These are phyloP conservation scores for Helichrysum umbraculigerum DNA, from an alignment of 129 eudicot species.

Conservation along the genomic window DNA sequence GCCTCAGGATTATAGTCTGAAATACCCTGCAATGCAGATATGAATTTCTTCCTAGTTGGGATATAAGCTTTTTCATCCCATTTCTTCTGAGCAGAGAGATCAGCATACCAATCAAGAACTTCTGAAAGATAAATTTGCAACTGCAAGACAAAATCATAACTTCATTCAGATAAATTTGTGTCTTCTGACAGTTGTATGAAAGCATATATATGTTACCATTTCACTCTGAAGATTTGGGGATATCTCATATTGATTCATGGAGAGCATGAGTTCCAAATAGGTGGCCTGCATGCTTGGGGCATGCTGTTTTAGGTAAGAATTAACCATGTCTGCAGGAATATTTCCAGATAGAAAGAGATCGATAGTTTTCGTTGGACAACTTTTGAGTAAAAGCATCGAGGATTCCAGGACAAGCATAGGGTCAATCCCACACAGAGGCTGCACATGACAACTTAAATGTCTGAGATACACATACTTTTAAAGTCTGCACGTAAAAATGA, in stretches of 20 bases:
- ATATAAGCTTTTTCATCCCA: conserved; percentile 88
- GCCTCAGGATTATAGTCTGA: conserved; percentile 86
- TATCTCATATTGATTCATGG: conserved; percentile 83
- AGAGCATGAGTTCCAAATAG: conserved; percentile 83
- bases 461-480: conserved; percentile 18
- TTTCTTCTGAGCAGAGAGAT: conserved; percentile 64
- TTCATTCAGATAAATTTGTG: background rate
- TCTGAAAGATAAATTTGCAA: conserved; percentile 95
- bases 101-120: conserved; percentile 86
- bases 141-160: conserved; percentile 44
- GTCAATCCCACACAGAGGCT: conserved; percentile 96
- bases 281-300: conserved; percentile 92
- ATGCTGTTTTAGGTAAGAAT: conserved; percentile 85
- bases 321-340: conserved; percentile 91
- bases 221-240: conserved; percentile 93
- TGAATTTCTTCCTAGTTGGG: conserved; percentile 81
- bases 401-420: conserved; percentile 97
- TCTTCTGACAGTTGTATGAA: conserved; percentile 5
- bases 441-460: conserved; percentile 36
- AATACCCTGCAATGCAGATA: conserved; percentile 80
- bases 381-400: conserved; percentile 85
- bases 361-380: conserved; percentile 87
- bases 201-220: conserved; percentile 57
- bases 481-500: background rate
- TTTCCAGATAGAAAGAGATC: conserved; percentile 94